phyloP scores from a whole-genome alignment of 2,329 filamentous ascomycete species.

The Aspergillus sp. region DNA sequence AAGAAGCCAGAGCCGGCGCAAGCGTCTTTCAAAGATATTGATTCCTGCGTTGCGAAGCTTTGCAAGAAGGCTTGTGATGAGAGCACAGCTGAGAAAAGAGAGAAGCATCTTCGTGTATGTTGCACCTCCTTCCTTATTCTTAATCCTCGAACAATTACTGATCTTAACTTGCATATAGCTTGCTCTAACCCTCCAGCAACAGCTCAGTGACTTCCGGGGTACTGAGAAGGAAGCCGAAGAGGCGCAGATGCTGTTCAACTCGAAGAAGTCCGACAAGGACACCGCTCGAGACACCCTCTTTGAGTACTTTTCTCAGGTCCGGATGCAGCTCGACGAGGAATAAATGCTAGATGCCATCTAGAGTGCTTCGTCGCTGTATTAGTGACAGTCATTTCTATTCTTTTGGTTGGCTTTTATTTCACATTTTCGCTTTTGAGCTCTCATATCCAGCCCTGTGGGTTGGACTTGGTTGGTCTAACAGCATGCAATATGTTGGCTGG shows the following conservation, averaged over 20 bases:
- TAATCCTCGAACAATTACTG: not conserved
- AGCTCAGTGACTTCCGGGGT: slow-evolving; percentile 8
- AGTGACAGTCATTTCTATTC: not conserved
- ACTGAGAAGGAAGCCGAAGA: slow-evolving; percentile 7
- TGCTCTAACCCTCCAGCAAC: slow-evolving; percentile 10
- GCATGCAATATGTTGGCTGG: no score
- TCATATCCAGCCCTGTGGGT: no score
- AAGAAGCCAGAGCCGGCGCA: not conserved
- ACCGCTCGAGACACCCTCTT: slow-evolving; percentile 4
- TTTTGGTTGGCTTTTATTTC: not conserved
- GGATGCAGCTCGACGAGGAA: slow-evolving; percentile 8
- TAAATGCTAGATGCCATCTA: not conserved
- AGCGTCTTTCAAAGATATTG: not conserved
- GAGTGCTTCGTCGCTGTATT: not conserved
- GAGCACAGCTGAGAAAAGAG: slow-evolving; percentile 4
- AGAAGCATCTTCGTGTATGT: slow-evolving; percentile 13
- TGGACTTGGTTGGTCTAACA: no score
- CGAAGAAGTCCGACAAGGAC: slow-evolving; percentile 6
- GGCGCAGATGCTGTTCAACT: slow-evolving; percentile 3
- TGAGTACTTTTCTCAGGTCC: slow-evolving; percentile 5
- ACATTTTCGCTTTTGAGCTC: no score
- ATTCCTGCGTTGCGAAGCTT: slow-evolving; percentile 6
- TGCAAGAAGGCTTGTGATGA: slow-evolving; percentile 8
- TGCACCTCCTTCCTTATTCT: not conserved
- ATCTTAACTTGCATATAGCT: slow-evolving; percentile 3